Conservation (phyloP, 1,139 yeast genomes). For the Blastobotrys indianensis region DNA sequence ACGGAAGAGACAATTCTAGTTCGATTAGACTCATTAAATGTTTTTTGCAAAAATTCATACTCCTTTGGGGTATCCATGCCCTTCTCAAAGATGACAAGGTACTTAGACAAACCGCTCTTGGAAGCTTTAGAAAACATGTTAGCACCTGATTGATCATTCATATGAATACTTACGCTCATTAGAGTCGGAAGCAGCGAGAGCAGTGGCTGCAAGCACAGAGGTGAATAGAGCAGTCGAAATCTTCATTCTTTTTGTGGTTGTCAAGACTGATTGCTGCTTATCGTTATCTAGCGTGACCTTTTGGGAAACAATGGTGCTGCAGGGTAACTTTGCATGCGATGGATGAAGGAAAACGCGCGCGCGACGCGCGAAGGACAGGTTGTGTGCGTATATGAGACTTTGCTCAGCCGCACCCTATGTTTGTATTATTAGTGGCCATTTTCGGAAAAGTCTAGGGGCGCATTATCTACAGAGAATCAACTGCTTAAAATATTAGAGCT, state of each 20-base stretch:
- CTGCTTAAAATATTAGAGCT: too few species aligned
- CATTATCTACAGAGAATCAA: too few species aligned
- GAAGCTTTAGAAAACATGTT: background rate
- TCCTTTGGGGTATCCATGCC: slow-evolving; percentile 33
- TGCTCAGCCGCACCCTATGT: too few species aligned
- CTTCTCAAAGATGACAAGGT: slow-evolving; percentile 33
- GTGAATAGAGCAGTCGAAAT: slow-evolving; percentile 17
- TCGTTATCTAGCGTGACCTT: too few species aligned
- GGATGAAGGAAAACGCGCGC: too few species aligned
- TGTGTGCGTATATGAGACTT: too few species aligned
- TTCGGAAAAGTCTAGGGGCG: too few species aligned
- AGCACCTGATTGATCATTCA: background rate
- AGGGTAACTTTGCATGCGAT: too few species aligned
- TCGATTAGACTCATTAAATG: background rate
- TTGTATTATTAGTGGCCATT: too few species aligned
- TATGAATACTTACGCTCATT: background rate
- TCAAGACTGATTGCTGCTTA: background rate
- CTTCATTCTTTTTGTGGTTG: slow-evolving; percentile 1
- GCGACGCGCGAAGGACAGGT: too few species aligned
- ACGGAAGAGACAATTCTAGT: slow-evolving; percentile 28
- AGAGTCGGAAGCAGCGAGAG: slow-evolving; percentile 11
- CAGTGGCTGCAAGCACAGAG: slow-evolving; percentile 11
- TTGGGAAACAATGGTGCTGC: too few species aligned
- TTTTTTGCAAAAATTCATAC: slow-evolving; percentile 1
- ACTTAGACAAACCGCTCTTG: slow-evolving; percentile 18